Evolutionary conservation across 2,329 filamentous ascomycete genomes (phyloP).

Genomic region (Colletotrichum kahawae): DNA sequence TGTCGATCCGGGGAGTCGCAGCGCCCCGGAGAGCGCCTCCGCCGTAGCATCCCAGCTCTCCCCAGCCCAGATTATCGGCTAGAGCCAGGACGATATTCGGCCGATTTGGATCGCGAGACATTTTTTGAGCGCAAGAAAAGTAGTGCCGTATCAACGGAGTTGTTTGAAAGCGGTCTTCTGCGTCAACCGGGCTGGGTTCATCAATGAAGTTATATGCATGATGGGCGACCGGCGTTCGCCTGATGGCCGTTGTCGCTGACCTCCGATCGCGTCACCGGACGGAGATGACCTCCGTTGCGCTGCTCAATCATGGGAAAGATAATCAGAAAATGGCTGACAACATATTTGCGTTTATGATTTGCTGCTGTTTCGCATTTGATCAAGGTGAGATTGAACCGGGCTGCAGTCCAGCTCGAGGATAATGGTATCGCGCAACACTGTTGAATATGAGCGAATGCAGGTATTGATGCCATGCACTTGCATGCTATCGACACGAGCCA

Average conservation of each 20-base stretch:
- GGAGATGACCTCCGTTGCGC: neutral
- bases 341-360: neutral
- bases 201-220: neutral
- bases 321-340: neutral
- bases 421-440: neutral
- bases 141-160: neutral
- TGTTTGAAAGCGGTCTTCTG: neutral
- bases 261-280: neutral
- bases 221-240: neutral
- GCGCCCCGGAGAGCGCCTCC: constrained; percentile 36
- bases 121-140: neutral
- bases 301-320: neutral
- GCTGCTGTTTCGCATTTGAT: neutral
- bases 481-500: fast-evolving
- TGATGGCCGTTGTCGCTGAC: neutral
- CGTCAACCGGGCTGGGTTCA: fast-evolving
- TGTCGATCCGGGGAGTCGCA: constrained; percentile 36
- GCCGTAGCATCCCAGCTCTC: constrained; percentile 39
- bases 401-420: neutral
- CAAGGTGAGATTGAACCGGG: neutral
- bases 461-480: fast-evolving
- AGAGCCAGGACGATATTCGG: constrained; percentile 38
- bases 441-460: neutral
- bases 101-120: constrained; percentile 25
- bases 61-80: constrained; percentile 42